Base-by-base conservation (phyloP, 192 early-diverging fungal genomes). In the Podila epigama region DNA sequence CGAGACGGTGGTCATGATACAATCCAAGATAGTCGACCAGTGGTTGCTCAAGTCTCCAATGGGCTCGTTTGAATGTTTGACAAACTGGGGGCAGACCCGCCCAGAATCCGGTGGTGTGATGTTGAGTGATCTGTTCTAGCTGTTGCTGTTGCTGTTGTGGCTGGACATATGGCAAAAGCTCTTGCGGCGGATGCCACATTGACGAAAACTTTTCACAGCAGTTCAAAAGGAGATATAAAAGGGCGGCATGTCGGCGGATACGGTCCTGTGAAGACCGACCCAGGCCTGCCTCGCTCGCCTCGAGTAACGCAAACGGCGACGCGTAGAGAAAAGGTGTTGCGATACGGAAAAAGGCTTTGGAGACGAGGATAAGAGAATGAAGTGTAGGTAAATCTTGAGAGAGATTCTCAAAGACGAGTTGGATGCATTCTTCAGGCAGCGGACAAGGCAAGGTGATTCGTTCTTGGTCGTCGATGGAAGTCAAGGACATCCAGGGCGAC, bases 261-360 rank as follows among this genome's bases (percentile, higher is more conserved):
- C 65, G 31, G 0, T 77, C 73, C 18, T 68, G 65, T 1, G 66
- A 25, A 0, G 59, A 57, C 60, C 59, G 58, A n/a, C 5, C 8
- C 22, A 42, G 54, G 8, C 63, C 51, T 11, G 66, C 63, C 34
- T 77, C 73, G 8, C 63, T 58, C 12, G 66, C 63, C 34, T 77
- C 73, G 25, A 79, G 53, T 25, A 79, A 32, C 5, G 34, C 58
- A 53, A 79, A 79, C 3, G 77, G 77, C 12, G 50, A 20, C 4
- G 63, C 53, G 41, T 79, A 79, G 41, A 70, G 63, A 0, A 79
- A 40, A 16, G 77, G 77, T 16, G 70, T 28, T 7, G 77, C 51
- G 29, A 79, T 70, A 25, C 77, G 42, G 60, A 69, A 79, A 42
- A 79, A 79, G 10, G 77, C 53, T 22, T 22, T 68, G 12, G 77